phyloP scores from a whole-genome alignment of 202 grass and related monocot genomes.

The Elaeis oleifera region DNA sequence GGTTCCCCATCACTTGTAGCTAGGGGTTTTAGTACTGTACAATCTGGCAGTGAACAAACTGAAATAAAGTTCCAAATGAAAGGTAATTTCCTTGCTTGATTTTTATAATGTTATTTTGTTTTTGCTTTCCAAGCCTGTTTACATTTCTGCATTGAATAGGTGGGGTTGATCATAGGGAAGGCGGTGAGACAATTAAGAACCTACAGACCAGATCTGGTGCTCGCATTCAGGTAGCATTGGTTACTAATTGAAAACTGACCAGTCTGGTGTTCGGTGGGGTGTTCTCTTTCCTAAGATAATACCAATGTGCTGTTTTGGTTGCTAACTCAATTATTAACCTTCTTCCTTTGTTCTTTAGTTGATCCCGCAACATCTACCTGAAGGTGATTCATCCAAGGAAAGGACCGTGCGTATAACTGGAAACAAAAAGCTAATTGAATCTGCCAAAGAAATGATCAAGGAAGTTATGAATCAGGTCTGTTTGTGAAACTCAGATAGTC shows the following conservation, averaged over 20 bases:
- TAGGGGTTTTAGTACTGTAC: conserved; percentile 19
- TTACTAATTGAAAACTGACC: neutral
- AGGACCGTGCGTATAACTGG: conserved; percentile 22
- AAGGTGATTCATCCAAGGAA: conserved; percentile 21
- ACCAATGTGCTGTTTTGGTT: neutral
- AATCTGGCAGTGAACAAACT: conserved; percentile 21
- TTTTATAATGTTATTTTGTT: neutral
- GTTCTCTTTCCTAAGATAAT: neutral
- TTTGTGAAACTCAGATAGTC: too few species aligned
- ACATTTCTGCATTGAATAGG: conserved; percentile 4
- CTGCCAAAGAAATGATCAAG: conserved; percentile 23
- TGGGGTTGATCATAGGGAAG: conserved; percentile 25
- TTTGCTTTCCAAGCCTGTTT: neutral
- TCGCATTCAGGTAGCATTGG: conserved; percentile 12
- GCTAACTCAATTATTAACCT: neutral
- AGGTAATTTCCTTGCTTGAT: conserved; percentile 1
- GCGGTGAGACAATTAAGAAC: conserved; percentile 27
- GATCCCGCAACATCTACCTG: conserved; percentile 25
- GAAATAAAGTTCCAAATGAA: conserved; percentile 23
- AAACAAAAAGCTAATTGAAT: conserved; percentile 19
- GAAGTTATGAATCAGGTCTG: conserved; percentile 25
- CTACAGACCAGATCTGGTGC: conserved; percentile 27
- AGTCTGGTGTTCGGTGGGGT: neutral
- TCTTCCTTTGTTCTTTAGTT: conserved; percentile 6
- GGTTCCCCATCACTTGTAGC: conserved; percentile 20